Evolutionary conservation across 805 yeast genomes (phyloP).

Genomic region (Candida schatavii): DNA sequence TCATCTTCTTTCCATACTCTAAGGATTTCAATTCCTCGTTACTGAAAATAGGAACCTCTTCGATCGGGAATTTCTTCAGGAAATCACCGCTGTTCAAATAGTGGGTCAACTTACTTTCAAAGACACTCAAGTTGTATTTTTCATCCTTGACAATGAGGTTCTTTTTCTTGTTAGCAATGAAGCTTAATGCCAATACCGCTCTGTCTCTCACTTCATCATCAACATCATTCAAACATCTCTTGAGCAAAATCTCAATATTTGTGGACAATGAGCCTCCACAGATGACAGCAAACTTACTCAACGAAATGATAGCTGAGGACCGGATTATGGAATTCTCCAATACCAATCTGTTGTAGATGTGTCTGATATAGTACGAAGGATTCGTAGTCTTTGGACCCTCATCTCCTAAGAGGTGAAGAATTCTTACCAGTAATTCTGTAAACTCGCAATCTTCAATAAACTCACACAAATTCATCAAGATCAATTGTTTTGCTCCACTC

Average conservation of each 20-base stretch:
- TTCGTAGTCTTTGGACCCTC: slow-evolving; percentile 87
- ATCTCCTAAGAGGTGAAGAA: slow-evolving; percentile 85
- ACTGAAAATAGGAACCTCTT: slow-evolving; percentile 60
- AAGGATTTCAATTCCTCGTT: slow-evolving; percentile 68
- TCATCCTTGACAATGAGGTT: slow-evolving; percentile 62
- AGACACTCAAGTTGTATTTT: slow-evolving; percentile 67
- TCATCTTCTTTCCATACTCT: slow-evolving; percentile 54
- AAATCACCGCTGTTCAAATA: slow-evolving; percentile 63
- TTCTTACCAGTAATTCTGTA: slow-evolving; percentile 90
- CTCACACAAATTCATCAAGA: slow-evolving; percentile 88
- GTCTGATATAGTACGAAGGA: slow-evolving; percentile 90
- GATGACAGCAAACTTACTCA: slow-evolving; percentile 83
- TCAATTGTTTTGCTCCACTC: slow-evolving; percentile 66
- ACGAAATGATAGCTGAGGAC: slow-evolving; percentile 91
- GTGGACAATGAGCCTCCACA: slow-evolving; percentile 64
- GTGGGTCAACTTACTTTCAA: slow-evolving; percentile 72
- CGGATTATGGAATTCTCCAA: slow-evolving; percentile 93
- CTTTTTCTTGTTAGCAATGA: slow-evolving; percentile 42
- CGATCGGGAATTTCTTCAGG: slow-evolving; percentile 64
- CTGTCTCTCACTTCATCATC: slow-evolving; percentile 99
- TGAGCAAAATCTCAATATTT: slow-evolving; percentile 71
- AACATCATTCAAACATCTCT: slow-evolving; percentile 79
- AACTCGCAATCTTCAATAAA: slow-evolving; percentile 98
- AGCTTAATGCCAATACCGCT: slow-evolving; percentile 79
- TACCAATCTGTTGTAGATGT: slow-evolving; percentile 94